These are phyloP conservation scores for Cordyceps pruinosa DNA, from an alignment of 2,329 filamentous ascomycete genomes.

Conservation along the genomic window DNA sequence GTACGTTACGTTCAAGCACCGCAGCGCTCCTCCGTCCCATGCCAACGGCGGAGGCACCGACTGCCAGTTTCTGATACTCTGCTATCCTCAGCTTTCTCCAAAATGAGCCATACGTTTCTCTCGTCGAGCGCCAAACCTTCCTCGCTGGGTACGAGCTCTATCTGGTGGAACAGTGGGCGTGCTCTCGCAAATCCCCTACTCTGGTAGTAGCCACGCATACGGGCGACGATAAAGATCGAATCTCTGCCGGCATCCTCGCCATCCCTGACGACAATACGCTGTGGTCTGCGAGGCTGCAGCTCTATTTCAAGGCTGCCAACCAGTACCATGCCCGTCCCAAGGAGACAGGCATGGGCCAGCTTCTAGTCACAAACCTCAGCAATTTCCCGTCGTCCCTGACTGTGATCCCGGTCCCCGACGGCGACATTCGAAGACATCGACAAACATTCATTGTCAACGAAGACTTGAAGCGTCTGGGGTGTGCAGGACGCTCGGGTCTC, in stretches of 20 bases:
- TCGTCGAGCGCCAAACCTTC: constrained; percentile 63
- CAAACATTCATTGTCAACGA: constrained; percentile 91
- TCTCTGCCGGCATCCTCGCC: constrained; percentile 73
- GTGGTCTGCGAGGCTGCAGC: constrained; percentile 72
- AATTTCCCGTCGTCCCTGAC: constrained; percentile 87
- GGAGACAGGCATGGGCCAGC: constrained; percentile 71
- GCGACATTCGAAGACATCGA: constrained; percentile 72
- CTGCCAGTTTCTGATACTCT: not conserved
- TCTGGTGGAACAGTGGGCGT: constrained; percentile 95
- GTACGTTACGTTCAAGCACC: constrained; percentile 24
- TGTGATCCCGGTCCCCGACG: constrained; percentile 83
- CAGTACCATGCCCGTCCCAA: constrained; percentile 79
- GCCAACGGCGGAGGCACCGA: too few species aligned
- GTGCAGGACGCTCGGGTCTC: constrained; percentile 81
- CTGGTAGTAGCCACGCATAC: constrained; percentile 91
- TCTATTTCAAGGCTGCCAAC: constrained; percentile 81
- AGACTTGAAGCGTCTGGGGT: constrained; percentile 84
- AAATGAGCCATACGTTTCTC: constrained; percentile 68
- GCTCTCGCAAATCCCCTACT: constrained; percentile 82
- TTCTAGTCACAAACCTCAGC: constrained; percentile 93
- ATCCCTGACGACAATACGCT: constrained; percentile 71
- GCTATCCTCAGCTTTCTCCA: constrained; percentile 60
- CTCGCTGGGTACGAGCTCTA: constrained; percentile 87
- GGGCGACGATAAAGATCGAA: constrained; percentile 70
- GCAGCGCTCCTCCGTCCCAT: too few species aligned